A percentile compares a stretch with the other conserved stretches of the same genome.
Evolutionary conservation across 768 basidiomycete species (phyloP).

Genomic region (Tubosaeta brunneosetosa): DNA sequence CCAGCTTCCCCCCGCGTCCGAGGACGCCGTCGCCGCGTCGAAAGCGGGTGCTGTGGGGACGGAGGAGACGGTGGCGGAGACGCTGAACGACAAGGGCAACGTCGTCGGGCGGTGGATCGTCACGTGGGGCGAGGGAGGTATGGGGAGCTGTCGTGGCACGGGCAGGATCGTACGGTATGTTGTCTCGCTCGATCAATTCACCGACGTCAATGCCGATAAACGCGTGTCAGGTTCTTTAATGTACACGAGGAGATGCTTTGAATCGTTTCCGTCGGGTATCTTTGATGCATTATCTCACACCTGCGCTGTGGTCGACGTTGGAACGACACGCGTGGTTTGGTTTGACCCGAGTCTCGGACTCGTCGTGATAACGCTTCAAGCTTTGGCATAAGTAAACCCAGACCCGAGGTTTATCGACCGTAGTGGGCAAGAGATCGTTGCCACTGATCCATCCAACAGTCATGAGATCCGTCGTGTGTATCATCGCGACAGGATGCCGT

Average conservation of each 20-base stretch:
- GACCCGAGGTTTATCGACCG: too few relatives aligned
- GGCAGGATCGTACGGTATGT: slow-evolving; percentile 68
- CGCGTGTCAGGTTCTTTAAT: slow-evolving; percentile 40
- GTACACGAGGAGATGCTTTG: slow-evolving; percentile 48
- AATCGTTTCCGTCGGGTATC: not conserved
- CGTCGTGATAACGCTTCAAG: too few relatives aligned
- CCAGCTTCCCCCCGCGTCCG: slow-evolving; percentile 36
- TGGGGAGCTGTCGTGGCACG: slow-evolving; percentile 56
- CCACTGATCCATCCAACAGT: too few relatives aligned
- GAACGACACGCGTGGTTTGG: too few relatives aligned
- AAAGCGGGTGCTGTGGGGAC: slow-evolving; percentile 39
- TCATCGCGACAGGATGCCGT: not conserved
- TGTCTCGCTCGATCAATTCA: not conserved
- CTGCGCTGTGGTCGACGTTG: too few relatives aligned
- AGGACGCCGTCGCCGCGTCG: slow-evolving; percentile 29
- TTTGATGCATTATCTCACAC: not conserved
- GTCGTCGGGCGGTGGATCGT: slow-evolving; percentile 77
- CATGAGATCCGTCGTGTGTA: not conserved
- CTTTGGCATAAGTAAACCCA: too few relatives aligned
- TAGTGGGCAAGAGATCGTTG: not conserved
- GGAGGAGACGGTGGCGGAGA: slow-evolving; percentile 82
- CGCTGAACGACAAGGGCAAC: slow-evolving; percentile 50
- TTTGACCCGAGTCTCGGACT: too few relatives aligned
- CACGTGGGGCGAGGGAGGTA: slow-evolving; percentile 62
- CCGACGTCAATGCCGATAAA: not conserved